Conservation (phyloP, 352 stramenopile species). For the Pythium rhizo-oryzae region DNA sequence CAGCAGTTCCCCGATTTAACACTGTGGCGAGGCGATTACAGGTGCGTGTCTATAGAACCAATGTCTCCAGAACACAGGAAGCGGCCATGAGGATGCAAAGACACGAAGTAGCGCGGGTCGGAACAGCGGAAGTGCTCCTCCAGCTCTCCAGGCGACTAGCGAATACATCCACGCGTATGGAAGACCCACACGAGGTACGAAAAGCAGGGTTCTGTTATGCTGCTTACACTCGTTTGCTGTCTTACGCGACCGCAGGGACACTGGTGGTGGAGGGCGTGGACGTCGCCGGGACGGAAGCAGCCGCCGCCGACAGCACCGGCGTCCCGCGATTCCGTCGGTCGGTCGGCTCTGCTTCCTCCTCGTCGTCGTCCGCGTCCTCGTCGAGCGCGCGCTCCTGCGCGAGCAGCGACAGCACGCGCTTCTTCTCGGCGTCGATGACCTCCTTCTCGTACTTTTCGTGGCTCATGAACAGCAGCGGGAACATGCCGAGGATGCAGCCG, state of each 20-base stretch:
- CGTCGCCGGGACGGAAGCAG: too few species aligned
- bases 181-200: too few species aligned
- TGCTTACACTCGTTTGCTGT: too few species aligned
- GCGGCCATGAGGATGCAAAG: conserved; percentile 8
- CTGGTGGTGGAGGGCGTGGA: too few species aligned
- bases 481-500: conserved; percentile 91
- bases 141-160: too few species aligned
- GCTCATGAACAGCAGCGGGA: conserved; percentile 89
- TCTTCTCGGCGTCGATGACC: conserved; percentile 36
- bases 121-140: too few species aligned
- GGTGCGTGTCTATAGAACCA: conserved; percentile 20
- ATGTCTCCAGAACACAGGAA: background rate
- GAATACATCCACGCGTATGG: too few species aligned
- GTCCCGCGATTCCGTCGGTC: background rate
- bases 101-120: background rate
- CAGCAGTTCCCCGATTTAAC: conserved; percentile 6
- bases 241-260: too few species aligned
- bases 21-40: background rate
- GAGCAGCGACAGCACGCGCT: conserved; percentile 24
- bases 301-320: background rate
- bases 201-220: too few species aligned
- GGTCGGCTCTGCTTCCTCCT: conserved; percentile 1
- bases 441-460: conserved; percentile 67
- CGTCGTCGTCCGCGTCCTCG: conserved; percentile 17
- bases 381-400: conserved; percentile 17